phyloP scores from a whole-genome alignment of 2,329 filamentous ascomycete species.

The Monosporascus sp. region DNA sequence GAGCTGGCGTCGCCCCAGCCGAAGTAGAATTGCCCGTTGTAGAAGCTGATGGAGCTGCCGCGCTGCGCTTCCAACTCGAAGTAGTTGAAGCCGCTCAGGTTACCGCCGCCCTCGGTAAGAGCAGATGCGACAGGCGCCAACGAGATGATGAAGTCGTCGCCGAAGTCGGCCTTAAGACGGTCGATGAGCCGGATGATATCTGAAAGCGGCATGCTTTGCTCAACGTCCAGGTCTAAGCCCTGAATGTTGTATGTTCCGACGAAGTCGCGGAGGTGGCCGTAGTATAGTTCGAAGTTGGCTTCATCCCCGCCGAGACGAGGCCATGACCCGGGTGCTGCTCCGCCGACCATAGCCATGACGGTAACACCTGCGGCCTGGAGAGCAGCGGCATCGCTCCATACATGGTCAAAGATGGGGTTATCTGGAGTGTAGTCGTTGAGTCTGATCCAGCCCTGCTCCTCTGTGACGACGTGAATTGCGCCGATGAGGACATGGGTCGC shows the following conservation, averaged over 20 bases:
- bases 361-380: conserved; percentile 71
- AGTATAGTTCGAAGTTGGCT: conserved; percentile 67
- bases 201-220: conserved; percentile 66
- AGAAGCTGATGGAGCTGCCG: conserved; percentile 69
- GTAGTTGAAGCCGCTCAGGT: conserved; percentile 81
- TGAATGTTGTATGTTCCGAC: conserved; percentile 58
- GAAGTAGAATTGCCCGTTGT: conserved; percentile 91
- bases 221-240: conserved; percentile 73
- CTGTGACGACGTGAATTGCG: conserved; percentile 75
- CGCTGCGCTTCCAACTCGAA: conserved; percentile 63
- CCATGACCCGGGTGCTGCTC: conserved; percentile 73
- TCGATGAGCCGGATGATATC: conserved; percentile 65
- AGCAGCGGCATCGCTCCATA: conserved; percentile 73
- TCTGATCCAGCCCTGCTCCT: conserved; percentile 57
- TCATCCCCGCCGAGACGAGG: conserved; percentile 48
- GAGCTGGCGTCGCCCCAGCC: conserved; percentile 64
- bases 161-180: conserved; percentile 64
- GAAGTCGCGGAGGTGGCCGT: conserved; percentile 61
- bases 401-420: conserved; percentile 59
- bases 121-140: conserved; percentile 78
- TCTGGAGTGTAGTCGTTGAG: conserved; percentile 75
- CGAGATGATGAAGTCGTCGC: conserved; percentile 66
- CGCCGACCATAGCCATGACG: conserved; percentile 82
- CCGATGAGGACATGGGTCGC: conserved; percentile 81
- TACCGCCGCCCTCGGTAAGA: conserved; percentile 46